phyloP scores from a whole-genome alignment of 345 rosid species.

The Citrus sinensis region DNA sequence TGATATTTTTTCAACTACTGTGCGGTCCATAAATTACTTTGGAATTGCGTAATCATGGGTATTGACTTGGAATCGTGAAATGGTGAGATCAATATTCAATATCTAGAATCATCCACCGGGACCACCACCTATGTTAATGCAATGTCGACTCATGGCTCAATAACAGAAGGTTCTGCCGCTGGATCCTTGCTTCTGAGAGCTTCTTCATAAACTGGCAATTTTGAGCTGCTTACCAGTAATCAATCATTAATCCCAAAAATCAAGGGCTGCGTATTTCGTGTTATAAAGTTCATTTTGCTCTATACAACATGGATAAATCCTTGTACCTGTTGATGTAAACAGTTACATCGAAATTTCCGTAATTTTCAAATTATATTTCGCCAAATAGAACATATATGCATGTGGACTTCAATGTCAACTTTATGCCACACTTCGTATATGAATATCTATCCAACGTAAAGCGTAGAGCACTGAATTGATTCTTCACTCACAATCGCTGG shows the following conservation, averaged over 20 bases:
- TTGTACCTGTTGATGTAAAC: not conserved
- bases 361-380: not conserved
- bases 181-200: not conserved
- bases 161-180: not conserved
- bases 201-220: not conserved
- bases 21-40: not conserved
- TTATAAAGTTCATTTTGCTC: not conserved
- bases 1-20: not conserved
- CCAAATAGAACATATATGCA: not conserved
- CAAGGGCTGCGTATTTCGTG: not conserved
- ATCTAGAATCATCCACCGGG: not conserved
- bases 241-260: not conserved
- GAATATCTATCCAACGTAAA: conserved; percentile 10
- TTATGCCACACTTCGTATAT: conserved; percentile 1
- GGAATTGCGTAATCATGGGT: not conserved
- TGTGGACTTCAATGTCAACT: conserved; percentile 9
- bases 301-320: no score
- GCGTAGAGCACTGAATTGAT: conserved; percentile 11
- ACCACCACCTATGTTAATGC: not conserved
- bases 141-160: not conserved
- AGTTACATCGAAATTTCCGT: not conserved
- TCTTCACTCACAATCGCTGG: not conserved
- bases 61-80: not conserved
- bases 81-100: not conserved
- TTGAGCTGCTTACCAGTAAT: not conserved